Conservation (phyloP, 441 rosid species). For the Caryocar brasiliense region DNA sequence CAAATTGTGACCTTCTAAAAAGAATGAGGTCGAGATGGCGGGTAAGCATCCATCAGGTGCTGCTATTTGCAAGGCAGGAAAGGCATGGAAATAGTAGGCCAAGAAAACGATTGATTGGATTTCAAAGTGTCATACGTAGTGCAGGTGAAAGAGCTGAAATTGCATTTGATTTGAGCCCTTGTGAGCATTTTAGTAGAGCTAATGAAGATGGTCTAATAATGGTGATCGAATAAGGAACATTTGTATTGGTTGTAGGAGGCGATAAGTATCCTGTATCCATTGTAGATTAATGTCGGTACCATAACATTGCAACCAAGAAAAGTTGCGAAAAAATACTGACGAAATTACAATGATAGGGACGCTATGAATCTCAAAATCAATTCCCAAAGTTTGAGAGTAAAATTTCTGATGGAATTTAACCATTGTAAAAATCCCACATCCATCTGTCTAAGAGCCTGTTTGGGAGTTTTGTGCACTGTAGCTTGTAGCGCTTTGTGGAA, state of each 20-base stretch:
- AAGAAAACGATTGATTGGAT: slow-evolving; percentile 55
- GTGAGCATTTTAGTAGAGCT: slow-evolving; percentile 61
- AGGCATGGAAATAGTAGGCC: slow-evolving; percentile 47
- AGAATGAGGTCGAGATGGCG: no score
- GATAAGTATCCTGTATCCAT: slow-evolving; percentile 44
- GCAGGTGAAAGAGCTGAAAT: slow-evolving; percentile 50
- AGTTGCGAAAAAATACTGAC: no score
- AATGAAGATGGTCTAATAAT: slow-evolving; percentile 52
- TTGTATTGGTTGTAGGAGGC: slow-evolving; percentile 60
- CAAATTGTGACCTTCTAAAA: no score
- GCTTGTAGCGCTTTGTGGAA: no score
- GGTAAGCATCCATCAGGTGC: slow-evolving; percentile 72
- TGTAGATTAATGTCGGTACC: slow-evolving; percentile 18
- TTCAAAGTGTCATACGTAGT: slow-evolving; percentile 52
- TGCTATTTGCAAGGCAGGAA: slow-evolving; percentile 48
- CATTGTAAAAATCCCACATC: no score
- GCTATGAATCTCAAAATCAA: no score
- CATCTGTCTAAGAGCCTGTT: no score
- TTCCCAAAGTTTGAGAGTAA: no score
- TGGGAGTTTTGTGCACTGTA: no score
- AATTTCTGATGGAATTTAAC: no score
- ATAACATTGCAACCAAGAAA: no score
- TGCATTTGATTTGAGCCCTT: slow-evolving; percentile 47
- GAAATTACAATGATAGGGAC: no score
- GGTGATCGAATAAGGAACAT: slow-evolving; percentile 61